A percentile compares a stretch with the other conserved stretches of the same genome.
Conservation (phyloP, 148 eudicot species). For the Polygonum aviculare region DNA sequence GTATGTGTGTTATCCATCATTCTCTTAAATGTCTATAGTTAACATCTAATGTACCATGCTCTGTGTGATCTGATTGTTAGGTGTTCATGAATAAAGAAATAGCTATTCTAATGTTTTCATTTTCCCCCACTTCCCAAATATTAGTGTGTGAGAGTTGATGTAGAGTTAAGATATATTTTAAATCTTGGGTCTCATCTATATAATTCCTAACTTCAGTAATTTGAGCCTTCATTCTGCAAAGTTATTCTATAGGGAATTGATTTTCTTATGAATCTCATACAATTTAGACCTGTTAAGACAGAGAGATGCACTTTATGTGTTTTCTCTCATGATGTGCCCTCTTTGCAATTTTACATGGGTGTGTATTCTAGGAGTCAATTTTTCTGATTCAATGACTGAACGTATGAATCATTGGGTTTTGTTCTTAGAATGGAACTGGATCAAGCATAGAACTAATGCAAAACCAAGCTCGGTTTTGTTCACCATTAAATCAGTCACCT, state of each 20-base stretch:
- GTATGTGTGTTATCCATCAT: not conserved
- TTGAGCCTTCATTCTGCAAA: not conserved
- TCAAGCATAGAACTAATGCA: conserved; percentile 39
- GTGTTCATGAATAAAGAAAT: not conserved
- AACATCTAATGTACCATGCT: not conserved
- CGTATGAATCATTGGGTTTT: not conserved
- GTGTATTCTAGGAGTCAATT: not conserved
- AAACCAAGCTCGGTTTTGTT: conserved; percentile 29
- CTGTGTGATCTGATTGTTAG: not conserved
- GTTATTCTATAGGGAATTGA: not conserved
- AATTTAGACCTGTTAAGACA: not conserved
- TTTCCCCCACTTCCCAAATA: not conserved
- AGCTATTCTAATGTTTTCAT: not conserved
- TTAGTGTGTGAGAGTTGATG: not conserved
- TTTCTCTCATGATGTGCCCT: not conserved
- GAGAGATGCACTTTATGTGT: not conserved
- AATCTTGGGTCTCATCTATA: not conserved
- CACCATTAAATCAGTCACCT: conserved; percentile 23
- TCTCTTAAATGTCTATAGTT: not conserved
- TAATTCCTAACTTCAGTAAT: not conserved
- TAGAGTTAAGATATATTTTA: not conserved
- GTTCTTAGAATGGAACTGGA: conserved; percentile 34
- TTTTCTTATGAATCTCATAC: not conserved
- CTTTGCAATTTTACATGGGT: not conserved
- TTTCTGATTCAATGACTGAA: not conserved